Percentiles rank a stretch among this genome's conserved stretches.
Conservation (phyloP, 2,329 filamentous ascomycete genomes). For the Scedosporium apiospermum region DNA sequence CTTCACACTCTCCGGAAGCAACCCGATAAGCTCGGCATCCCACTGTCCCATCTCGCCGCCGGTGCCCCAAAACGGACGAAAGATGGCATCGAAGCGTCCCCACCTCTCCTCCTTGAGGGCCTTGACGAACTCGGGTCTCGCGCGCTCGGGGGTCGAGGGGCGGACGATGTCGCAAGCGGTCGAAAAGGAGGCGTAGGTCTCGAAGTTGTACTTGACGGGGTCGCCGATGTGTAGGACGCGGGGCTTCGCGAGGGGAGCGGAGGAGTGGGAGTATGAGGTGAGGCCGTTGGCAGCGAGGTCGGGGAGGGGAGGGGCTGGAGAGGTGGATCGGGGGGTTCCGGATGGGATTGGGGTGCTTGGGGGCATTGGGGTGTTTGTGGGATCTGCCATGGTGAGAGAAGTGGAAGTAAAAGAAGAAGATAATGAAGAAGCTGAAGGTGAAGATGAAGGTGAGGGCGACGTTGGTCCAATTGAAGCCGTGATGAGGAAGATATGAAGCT, state of each 20-base stretch:
- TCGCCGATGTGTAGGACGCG: constrained; percentile 72
- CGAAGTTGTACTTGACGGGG: constrained; percentile 38
- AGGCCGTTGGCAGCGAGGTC: constrained; percentile 11
- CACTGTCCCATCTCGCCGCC: constrained; percentile 59
- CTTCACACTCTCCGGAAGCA: constrained; percentile 45
- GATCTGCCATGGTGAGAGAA: constrained; percentile 30
- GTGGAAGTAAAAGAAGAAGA: not conserved
- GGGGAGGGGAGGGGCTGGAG: constrained; percentile 19
- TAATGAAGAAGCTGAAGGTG: too few species aligned
- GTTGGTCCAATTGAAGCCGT: too few species aligned
- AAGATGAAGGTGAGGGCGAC: too few species aligned
- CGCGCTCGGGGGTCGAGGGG: constrained; percentile 39
- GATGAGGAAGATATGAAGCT: too few species aligned
- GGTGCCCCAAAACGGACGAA: constrained; percentile 53
- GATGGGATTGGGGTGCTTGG: constrained; percentile 18
- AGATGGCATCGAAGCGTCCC: constrained; percentile 45
- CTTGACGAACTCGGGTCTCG: constrained; percentile 36
- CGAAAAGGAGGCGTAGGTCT: constrained; percentile 33
- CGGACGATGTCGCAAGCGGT: constrained; percentile 38
- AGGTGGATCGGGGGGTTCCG: constrained; percentile 33
- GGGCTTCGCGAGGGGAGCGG: constrained; percentile 20
- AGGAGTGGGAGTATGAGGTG: constrained; percentile 12
- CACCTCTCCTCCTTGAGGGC: constrained; percentile 41
- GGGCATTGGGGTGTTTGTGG: constrained; percentile 35
- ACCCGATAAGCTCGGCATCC: constrained; percentile 48